A percentile compares a stretch with the other conserved stretches of the same genome.
Conservation (phyloP, 2,329 filamentous ascomycete genomes). For the Beauveria sp. region DNA sequence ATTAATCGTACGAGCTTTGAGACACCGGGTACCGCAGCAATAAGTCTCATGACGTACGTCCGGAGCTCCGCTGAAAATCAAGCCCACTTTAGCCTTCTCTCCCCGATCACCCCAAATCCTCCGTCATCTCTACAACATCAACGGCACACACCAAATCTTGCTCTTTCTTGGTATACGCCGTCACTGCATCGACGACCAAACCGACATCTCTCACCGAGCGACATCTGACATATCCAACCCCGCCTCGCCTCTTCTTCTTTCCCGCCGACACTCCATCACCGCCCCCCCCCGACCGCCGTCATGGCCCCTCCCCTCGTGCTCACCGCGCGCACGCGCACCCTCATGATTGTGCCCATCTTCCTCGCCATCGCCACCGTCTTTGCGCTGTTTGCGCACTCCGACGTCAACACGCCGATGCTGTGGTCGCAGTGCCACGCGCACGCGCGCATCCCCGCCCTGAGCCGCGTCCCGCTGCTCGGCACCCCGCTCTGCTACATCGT, state of each 20-base stretch:
- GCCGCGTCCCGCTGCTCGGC: slow-evolving; percentile 37
- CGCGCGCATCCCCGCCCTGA: slow-evolving; percentile 36
- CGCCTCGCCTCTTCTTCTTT: too few species aligned
- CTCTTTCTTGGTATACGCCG: neutral
- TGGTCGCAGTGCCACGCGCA: slow-evolving; percentile 47
- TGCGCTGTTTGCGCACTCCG: slow-evolving; percentile 37
- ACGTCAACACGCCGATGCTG: slow-evolving; percentile 44
- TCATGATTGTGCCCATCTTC: slow-evolving; percentile 41
- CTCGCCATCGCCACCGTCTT: slow-evolving; percentile 35
- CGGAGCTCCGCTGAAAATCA: neutral
- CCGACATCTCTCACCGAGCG: too few species aligned
- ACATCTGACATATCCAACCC: too few species aligned
- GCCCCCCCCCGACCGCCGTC: neutral
- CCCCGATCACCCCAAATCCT: neutral
- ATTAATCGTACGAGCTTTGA: too few species aligned
- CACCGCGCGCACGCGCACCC: slow-evolving; percentile 36
- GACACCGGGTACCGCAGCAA: too few species aligned
- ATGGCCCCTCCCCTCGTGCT: slow-evolving; percentile 7
- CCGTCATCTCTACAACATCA: neutral
- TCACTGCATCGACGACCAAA: neutral
- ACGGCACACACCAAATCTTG: neutral
- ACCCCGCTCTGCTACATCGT: slow-evolving; percentile 42
- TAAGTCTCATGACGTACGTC: too few species aligned
- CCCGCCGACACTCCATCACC: neutral
- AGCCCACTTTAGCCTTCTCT: neutral